These are phyloP conservation scores for Cryphonectria radicalis DNA, from an alignment of 2,329 filamentous ascomycete genomes.

Conservation along the genomic window DNA sequence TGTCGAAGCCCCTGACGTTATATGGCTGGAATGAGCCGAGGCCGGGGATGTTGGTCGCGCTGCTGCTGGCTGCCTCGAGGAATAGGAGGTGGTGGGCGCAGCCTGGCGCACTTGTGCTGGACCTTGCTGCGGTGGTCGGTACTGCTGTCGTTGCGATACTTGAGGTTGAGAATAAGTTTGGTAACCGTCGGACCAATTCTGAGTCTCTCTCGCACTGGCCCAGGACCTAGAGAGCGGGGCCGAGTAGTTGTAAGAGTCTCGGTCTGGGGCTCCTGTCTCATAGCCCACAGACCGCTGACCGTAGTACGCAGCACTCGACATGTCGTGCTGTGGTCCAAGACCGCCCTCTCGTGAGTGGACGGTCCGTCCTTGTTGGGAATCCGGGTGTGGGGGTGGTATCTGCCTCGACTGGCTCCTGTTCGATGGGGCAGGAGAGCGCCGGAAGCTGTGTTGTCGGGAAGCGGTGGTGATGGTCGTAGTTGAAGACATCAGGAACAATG, in stretches of 20 bases:
- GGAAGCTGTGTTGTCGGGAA: conserved; percentile 24
- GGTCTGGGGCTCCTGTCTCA: conserved; percentile 19
- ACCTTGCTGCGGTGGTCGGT: conserved; percentile 19
- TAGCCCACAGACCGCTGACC: conserved; percentile 28
- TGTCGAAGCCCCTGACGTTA: conserved; percentile 38
- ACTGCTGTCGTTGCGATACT: conserved; percentile 17
- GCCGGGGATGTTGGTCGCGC: conserved; percentile 45
- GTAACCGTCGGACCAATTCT: conserved; percentile 24
- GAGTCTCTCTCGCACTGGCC: conserved; percentile 20
- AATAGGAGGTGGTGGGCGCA: conserved; percentile 14
- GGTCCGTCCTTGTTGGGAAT: not conserved
- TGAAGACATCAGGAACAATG: conserved; percentile 26
- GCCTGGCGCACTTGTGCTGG: conserved; percentile 17
- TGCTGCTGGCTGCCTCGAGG: conserved; percentile 42
- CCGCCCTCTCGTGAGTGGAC: conserved; percentile 3
- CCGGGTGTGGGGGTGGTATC: conserved; percentile 5
- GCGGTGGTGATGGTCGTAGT: conserved; percentile 20
- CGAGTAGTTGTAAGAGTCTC: conserved; percentile 19
- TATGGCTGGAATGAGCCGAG: conserved; percentile 37
- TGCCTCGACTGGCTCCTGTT: conserved; percentile 20
- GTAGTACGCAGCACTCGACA: conserved; percentile 29
- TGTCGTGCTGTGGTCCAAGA: conserved; percentile 17
- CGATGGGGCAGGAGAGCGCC: conserved; percentile 21
- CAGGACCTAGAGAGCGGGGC: conserved; percentile 24
- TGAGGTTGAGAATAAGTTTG: conserved; percentile 21